Base-by-base conservation (phyloP, 176 grass and related monocot genomes). In the Rhynchospora pubera region DNA sequence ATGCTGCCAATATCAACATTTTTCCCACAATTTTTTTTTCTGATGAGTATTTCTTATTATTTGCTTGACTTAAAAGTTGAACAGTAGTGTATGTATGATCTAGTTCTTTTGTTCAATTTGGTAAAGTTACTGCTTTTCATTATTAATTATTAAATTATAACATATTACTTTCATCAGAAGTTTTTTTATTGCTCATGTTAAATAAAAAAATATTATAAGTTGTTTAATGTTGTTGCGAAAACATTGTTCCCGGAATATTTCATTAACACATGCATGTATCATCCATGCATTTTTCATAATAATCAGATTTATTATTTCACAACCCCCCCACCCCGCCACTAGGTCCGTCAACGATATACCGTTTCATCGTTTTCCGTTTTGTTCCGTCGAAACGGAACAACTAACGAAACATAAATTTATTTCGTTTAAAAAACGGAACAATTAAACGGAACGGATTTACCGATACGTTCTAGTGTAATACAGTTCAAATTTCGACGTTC, bases 51-150 rank as follows among this genome's bases (percentile, higher is more conserved):
- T 74, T 74, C 70, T 73, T 62, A 62, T 65, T 65, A 24, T 63
- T 50, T 82, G 66, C 43, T 51, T 82, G 47, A 64, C 60, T 39
- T 82, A 51, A 15, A 43, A 81, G 15, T 67, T 82, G 79, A 82
- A 82, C 79, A 82, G 79, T 82, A 82, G 79, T 82, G 66, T 52
- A 82, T 82, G 61, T 67, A 82, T 82, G n/a, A 65, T 65, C 57
- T 53, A 57, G 79, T 82, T 66, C 42, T 82, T 82, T 67, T 82
- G 79, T 82, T 82, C 65, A 9, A 51, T 53, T 39, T 67, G 79
- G 79, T 67, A 82, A 66, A 66, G 79, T 22, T 82, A 81, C 79
- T 65, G 39, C 26, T 66, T 46, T 58, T 58, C 2, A 19, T 39
- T 39, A 39, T 53, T 62, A 39, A 51, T 67, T 67, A 50, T 32